phyloP scores from a whole-genome alignment of 2,329 filamentous ascomycete genomes.

The Pseudopithomyces maydicus region DNA sequence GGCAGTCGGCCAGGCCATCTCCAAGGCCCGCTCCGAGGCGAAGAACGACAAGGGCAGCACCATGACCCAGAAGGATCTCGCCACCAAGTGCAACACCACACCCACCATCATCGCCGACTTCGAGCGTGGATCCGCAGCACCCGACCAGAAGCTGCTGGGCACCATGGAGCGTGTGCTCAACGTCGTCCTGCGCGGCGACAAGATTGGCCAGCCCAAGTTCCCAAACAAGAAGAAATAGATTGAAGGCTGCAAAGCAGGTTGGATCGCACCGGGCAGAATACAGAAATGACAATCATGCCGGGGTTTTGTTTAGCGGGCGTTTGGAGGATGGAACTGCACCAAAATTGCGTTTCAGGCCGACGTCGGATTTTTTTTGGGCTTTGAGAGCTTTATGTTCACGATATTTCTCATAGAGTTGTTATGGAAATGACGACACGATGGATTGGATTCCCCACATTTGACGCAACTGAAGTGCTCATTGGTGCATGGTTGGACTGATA shows the following conservation, averaged over 20 bases:
- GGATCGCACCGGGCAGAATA: not conserved
- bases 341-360: constrained; percentile 2
- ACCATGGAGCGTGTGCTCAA: constrained; percentile 85
- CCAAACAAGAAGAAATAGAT: constrained; percentile 65
- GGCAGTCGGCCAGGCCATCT: constrained; percentile 81
- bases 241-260: constrained; percentile 18
- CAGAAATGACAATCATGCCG: not conserved
- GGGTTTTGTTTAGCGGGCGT: constrained; percentile 7
- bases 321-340: constrained; percentile 1
- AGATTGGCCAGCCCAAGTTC: constrained; percentile 85
- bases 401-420: not conserved
- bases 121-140: constrained; percentile 77
- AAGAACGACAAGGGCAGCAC: constrained; percentile 72
- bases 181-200: constrained; percentile 81
- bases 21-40: constrained; percentile 76
- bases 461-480: not conserved
- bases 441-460: not conserved
- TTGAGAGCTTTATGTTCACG: not conserved
- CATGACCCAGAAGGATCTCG: constrained; percentile 89
- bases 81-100: constrained; percentile 88
- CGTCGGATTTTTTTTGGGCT: not conserved
- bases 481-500: too few species aligned
- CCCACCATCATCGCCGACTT: constrained; percentile 80
- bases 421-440: constrained; percentile 5
- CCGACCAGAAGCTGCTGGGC: constrained; percentile 81